Conservation (phyloP, 23 red algal species). For the Chondrus crispus region DNA sequence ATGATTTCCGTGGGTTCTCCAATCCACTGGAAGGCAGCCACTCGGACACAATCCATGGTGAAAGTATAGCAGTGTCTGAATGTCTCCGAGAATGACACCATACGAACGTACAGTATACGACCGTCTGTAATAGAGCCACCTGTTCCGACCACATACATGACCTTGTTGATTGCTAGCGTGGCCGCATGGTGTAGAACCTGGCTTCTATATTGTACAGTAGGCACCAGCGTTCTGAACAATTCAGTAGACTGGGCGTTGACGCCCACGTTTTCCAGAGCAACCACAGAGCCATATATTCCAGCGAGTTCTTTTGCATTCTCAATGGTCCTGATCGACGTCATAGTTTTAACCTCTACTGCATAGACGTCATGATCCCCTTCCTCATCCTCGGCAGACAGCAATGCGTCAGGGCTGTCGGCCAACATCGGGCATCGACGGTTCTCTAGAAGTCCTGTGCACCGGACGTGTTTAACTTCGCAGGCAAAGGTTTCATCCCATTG, state of each 20-base stretch:
- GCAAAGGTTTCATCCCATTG: neutral
- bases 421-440: neutral
- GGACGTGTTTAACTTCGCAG: neutral
- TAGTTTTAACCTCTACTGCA: slow-evolving; percentile 6
- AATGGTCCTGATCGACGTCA: neutral
- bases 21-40: neutral
- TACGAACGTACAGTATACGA: neutral
- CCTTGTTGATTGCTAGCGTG: neutral
- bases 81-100: neutral
- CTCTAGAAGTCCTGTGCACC: neutral
- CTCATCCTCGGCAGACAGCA: neutral
- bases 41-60: neutral
- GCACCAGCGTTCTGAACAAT: neutral
- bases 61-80: slow-evolving; percentile 1
- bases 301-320: neutral
- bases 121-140: neutral
- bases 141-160: neutral
- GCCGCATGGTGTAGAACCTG: slow-evolving; percentile 6
- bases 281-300: neutral
- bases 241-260: neutral
- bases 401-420: neutral
- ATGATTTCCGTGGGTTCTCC: neutral
- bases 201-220: neutral
- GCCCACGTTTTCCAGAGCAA: neutral
- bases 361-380: neutral